A percentile compares a stretch with the other conserved stretches of the same genome.
Conservation (phyloP, 106 monocot species). For the Dendrobium officinale region DNA sequence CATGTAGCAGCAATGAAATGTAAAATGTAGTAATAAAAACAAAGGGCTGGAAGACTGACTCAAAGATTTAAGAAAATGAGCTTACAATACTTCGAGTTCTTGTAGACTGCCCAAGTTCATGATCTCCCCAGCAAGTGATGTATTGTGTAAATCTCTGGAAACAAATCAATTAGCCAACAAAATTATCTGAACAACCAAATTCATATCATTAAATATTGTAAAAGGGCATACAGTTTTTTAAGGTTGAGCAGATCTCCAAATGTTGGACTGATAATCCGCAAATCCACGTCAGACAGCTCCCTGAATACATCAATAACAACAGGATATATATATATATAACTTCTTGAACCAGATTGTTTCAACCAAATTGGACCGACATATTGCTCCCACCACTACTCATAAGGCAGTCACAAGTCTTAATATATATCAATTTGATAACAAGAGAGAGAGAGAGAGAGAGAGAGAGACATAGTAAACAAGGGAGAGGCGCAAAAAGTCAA, state of each 20-base stretch:
- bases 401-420: too few species aligned
- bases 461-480: too few species aligned
- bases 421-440: too few species aligned
- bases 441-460: too few species aligned
- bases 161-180: neutral
- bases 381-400: too few species aligned
- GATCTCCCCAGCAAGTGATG: conserved; percentile 41
- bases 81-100: conserved; percentile 37
- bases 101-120: conserved; percentile 48
- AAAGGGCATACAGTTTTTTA: conserved; percentile 26
- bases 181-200: neutral
- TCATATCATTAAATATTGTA: neutral
- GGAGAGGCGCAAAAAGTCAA: too few species aligned
- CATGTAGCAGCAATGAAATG: neutral
- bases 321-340: neutral
- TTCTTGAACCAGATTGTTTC: too few species aligned
- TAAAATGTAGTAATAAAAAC: neutral
- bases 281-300: conserved; percentile 33
- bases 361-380: too few species aligned
- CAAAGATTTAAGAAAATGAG: neutral
- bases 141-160: conserved; percentile 53
- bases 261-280: conserved; percentile 35
- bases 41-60: neutral
- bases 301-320: conserved; percentile 8
- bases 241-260: conserved; percentile 47